Evolutionary conservation across 192 early-diverging fungal genomes (phyloP), one percentile per base, ranked within the genome.

Genomic region (Podila epicladia): DNA sequence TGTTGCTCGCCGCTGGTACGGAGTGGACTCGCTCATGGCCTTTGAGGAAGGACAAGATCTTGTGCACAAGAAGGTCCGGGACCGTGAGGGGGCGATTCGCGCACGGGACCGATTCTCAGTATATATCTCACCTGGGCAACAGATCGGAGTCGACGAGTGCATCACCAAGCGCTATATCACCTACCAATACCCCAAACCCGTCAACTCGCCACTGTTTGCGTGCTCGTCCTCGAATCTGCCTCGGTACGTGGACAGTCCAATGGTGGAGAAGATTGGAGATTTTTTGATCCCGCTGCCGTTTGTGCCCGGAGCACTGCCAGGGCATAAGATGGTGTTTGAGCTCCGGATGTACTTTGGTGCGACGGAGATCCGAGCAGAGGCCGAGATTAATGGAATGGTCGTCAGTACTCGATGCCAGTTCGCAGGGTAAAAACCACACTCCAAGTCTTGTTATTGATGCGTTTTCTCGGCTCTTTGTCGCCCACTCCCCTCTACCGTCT

Each of bases 1-100:
- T 70, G 83, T 88, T 29, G 75, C 85, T 4, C 75, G 87, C 58
- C 78, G 75, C 15, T 87, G 85, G 84, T 89, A 89, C 68, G 87
- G 87, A 29, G 85, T 87, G 17, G 84, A 85, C 31, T 84, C 84
- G 13, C 69, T 83, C 48, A 84, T 82, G 60, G 77, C 79, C 15
- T 87, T 71, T 67, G 84, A 85, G 62, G 86, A 85, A 64, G 84
- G 84, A 15, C 33, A 74, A 11, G 86, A 87, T 64, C 41, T 66
- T n/a, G 58, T 62, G 0, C 75, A 70, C 48, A 85, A 87, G 55
- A 84, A 73, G 63, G 77, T 85, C 29, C 64, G 72, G 0, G 70
- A 83, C 20, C 72, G 73, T 24, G 82, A 85, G 65, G 84, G 84
- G 4, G 68, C 67, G 62, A 57, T 84, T 22, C 77, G 84, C 1